These are phyloP conservation scores for Rubroboletus pulcherrimus DNA, from an alignment of 768 basidiomycete species.

Conservation along the genomic window DNA sequence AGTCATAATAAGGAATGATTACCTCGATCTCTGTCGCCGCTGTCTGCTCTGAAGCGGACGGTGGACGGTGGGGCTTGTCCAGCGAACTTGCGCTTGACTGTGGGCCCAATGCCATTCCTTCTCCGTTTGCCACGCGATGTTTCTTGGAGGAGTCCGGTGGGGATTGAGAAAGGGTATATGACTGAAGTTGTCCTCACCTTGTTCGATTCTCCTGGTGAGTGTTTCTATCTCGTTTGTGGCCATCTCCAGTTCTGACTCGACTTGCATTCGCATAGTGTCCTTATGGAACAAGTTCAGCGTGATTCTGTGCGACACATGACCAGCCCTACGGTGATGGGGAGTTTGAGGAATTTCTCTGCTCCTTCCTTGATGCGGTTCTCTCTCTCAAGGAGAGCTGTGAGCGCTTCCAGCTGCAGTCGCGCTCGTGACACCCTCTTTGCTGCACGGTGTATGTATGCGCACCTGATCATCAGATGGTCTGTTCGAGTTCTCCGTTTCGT, in stretches of 20 bases:
- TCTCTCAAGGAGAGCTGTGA: slow-evolving; percentile 65
- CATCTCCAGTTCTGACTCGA: slow-evolving; percentile 73
- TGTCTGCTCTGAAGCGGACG: slow-evolving; percentile 30
- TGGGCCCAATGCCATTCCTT: slow-evolving; percentile 25
- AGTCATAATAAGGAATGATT: neutral
- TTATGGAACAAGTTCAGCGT: slow-evolving; percentile 25
- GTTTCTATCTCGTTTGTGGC: slow-evolving; percentile 70
- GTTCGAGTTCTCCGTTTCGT: slow-evolving; percentile 22
- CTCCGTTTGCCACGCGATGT: slow-evolving; percentile 29
- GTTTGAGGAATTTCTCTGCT: slow-evolving; percentile 83
- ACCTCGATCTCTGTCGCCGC: slow-evolving; percentile 37
- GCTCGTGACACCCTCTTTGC: slow-evolving; percentile 3
- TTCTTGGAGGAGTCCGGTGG: slow-evolving; percentile 15
- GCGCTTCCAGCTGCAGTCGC: slow-evolving; percentile 52
- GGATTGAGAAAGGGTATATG: neutral
- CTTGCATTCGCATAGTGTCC: slow-evolving; percentile 66
- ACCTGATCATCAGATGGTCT: slow-evolving; percentile 31
- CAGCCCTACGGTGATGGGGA: slow-evolving; percentile 46
- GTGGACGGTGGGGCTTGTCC: slow-evolving; percentile 31
- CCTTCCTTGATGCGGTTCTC: slow-evolving; percentile 87
- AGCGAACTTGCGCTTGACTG: slow-evolving; percentile 32
- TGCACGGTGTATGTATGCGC: slow-evolving; percentile 3
- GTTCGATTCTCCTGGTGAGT: slow-evolving; percentile 51
- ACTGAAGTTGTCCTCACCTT: slow-evolving; percentile 29
- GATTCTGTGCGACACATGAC: slow-evolving; percentile 2